Evolutionary conservation across 2,329 filamentous ascomycete species (phyloP).

Genomic region (Rutstroemia sp.): DNA sequence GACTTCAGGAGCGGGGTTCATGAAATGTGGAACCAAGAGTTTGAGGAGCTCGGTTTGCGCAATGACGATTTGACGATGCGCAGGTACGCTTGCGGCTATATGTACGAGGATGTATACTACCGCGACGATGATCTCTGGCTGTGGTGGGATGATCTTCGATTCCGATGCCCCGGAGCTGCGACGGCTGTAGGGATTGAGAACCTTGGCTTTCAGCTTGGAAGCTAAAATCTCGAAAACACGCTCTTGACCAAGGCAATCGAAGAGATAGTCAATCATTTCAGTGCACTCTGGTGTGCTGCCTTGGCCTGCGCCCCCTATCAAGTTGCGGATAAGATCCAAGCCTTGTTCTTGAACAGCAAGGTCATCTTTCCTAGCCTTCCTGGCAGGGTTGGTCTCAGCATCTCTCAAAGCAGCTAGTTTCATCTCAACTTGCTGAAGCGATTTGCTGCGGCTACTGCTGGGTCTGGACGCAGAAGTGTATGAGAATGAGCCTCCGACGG

Average conservation of each 20-base stretch:
- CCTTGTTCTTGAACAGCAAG: conserved; percentile 85
- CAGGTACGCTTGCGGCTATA: conserved; percentile 72
- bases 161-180: conserved; percentile 35
- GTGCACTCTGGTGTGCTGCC: conserved; percentile 44
- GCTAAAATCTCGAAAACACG: conserved; percentile 75
- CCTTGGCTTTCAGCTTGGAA: conserved; percentile 63
- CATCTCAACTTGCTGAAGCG: conserved; percentile 42
- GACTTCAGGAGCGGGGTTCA: conserved; percentile 64
- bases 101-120: conserved; percentile 81
- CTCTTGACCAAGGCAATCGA: conserved; percentile 67
- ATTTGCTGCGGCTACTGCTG: conserved; percentile 25
- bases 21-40: conserved; percentile 65
- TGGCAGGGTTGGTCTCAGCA: conserved; percentile 58
- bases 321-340: conserved; percentile 81
- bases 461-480: conserved; percentile 19
- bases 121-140: conserved; percentile 65
- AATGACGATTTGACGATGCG: conserved; percentile 71
- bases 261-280: conserved; percentile 79
- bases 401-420: conserved; percentile 49
- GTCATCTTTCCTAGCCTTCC: conserved; percentile 68
- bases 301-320: conserved; percentile 58
- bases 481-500: conserved; percentile 17
- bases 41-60: conserved; percentile 69
- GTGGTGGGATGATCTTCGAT: conserved; percentile 46
- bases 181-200: conserved; percentile 45